Base-by-base conservation (phyloP, 2,329 filamentous ascomycete species). In the Pyricularia grisea region DNA sequence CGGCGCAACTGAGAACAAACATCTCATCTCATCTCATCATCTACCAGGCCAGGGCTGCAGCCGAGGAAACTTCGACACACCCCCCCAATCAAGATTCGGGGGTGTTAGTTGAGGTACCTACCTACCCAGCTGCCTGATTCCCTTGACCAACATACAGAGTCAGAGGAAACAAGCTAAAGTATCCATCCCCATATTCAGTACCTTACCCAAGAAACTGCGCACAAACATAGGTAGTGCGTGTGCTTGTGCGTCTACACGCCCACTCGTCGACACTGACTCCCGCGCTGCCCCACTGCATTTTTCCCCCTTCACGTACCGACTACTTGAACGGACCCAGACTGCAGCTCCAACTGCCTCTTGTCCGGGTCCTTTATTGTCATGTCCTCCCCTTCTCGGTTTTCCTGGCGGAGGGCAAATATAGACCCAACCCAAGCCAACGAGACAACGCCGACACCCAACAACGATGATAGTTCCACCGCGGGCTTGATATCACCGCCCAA, bases 401-500 rank as follows among this genome's bases (percentile, higher is more conserved):
- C 58, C 14, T 61, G 58, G 58, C 58, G 58, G 23, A 61, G 58
- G 58, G 58, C 23, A 61, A 61, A n/a, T 23, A 12, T 28, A 14
- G 58, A 61, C 58, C 58, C 58, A 61, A 14, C 58, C 58, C 58
- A 61, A 28, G 25, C 58, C 1, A 25, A 28, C 58, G 58, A 61
- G 23, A 61, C 25, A 4, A 2, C 23, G 11, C 28, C 58, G 23
- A 27, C 58, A 25, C 28, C 4, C 58, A 61, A 27, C 58, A 61
- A 28, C 58, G 25, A 61, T 61, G 58, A 33, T 36, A 61, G 50
- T 25, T 10, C 36, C 66, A 27, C 55, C 17, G 12, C 50, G 14
- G 42, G 42, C 27, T 28, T 55, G 65, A 66, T 23, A 27, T 36
- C 65, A 14, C 65, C 36, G 20, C 25, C 11, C 71, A 72, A 63